phyloP scores from a whole-genome alignment of 2,329 filamentous ascomycete genomes.

The Orbilia oligospora region DNA sequence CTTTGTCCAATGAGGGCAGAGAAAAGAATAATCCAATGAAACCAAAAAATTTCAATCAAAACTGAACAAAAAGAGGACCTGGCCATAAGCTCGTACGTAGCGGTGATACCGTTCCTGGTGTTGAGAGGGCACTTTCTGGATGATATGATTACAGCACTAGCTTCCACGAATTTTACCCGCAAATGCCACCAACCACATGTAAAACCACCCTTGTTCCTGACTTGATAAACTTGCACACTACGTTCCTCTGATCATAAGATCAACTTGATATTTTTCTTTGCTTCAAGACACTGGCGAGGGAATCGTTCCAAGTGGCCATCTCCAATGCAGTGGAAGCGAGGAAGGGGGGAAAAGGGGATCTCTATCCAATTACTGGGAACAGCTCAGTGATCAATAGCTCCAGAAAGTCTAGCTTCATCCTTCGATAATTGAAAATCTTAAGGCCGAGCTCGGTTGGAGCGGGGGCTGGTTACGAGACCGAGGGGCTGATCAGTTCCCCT shows the following conservation, averaged over 20 bases:
- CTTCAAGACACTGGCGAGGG: conserved; percentile 2
- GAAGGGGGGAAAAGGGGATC: not conserved
- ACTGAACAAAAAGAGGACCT: not conserved
- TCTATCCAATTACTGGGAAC: conserved; percentile 17
- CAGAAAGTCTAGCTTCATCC: conserved; percentile 9
- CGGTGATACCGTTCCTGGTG: conserved; percentile 20
- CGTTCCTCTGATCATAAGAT: conserved; percentile 3
- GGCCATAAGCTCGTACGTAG: not conserved
- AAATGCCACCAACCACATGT: conserved; percentile 17
- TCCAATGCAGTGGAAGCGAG: conserved; percentile 19
- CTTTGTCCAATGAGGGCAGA: conserved; percentile 41
- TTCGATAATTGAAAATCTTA: conserved; percentile 36
- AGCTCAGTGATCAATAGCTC: conserved; percentile 26
- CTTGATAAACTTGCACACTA: conserved; percentile 23
- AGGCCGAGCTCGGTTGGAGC: conserved; percentile 22
- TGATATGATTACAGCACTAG: conserved; percentile 4
- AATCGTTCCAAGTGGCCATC: conserved; percentile 24
- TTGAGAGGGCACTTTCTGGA: conserved; percentile 31
- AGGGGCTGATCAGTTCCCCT: conserved; percentile 11
- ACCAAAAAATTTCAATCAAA: conserved; percentile 30
- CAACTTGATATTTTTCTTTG: not conserved
- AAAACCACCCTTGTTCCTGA: conserved; percentile 17
- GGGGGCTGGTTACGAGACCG: conserved; percentile 17
- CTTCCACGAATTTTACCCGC: conserved; percentile 14
- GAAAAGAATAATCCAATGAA: conserved; percentile 49